Evolutionary conservation across 805 yeast genomes (phyloP), one percentile per base, ranked within the genome.

Genomic region (Nakazawaea populi): DNA sequence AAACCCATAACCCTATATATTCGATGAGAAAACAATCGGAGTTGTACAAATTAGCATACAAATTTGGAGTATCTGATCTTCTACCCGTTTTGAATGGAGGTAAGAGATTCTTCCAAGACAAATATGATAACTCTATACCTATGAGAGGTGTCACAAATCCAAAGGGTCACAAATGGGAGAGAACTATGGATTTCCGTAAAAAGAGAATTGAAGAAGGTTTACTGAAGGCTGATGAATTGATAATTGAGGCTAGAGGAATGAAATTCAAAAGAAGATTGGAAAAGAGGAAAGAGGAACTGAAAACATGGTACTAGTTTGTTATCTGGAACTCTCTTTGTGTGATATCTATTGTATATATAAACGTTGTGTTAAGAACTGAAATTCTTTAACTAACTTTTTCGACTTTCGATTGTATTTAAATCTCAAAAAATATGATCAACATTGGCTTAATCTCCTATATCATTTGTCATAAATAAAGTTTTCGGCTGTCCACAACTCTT

Each of bases 11-110:
- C 53, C 88, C 97, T 29, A 75, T 81, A 57, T 87, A 80, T 68
- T 87, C 96, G 7, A 71, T 84, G 61, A 80, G 96, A 70, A 80
- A 92, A 60, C 90, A 88, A 61, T 81, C 91, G 18, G 96, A 85
- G 56, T 70, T 91, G 49, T 89, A 77, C 75, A 91, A 91, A 68
- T 68, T 86, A 61, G 97, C 97, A 1, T 75, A 80, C 62, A 79
- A 83, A 59, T 87, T 79, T 59, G 97, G 97, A n/a, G 74, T 91
- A 6, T 75, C 81, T 39, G 89, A 86, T 54, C 71, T 89, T 53
- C 71, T 91, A 65, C 97, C 97, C 30, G 74, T 79, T 31, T 62
- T 80, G 44, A 77, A 79, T 44, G 76, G 77, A 56, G 59, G 63
- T 57, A 85, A 85, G 75, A 78, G 75, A 66, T 87, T 90, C 80